Conservation (phyloP, 169 alveolate species). For the Eimeria necatrix region DNA sequence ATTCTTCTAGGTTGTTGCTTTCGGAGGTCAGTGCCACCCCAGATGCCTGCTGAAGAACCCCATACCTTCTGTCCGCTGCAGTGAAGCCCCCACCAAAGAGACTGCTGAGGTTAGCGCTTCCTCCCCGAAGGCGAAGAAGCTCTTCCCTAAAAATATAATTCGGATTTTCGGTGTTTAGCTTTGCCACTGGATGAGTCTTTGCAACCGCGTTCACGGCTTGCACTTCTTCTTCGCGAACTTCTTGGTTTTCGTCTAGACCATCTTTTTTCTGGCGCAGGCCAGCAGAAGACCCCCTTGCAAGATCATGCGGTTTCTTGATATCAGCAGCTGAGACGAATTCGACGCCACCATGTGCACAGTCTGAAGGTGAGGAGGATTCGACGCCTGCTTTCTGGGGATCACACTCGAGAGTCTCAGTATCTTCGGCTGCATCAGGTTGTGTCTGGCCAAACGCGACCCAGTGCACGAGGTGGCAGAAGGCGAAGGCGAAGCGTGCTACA, state of each 20-base stretch:
- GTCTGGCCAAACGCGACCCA: slow-evolving; percentile 73
- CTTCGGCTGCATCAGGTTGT: slow-evolving; percentile 4
- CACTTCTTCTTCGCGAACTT: neutral
- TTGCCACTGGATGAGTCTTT: neutral
- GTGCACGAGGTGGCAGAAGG: slow-evolving; percentile 65
- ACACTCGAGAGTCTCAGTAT: neutral
- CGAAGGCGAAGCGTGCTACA: slow-evolving; percentile 24
- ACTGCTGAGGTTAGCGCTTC: neutral
- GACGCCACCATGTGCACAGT: neutral
- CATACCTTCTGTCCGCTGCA: neutral
- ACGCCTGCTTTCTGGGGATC: neutral
- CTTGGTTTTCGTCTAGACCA: neutral
- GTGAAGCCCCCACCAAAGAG: neutral
- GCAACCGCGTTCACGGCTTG: neutral
- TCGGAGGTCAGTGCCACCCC: neutral
- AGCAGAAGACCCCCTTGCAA: neutral
- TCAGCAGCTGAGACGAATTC: neutral
- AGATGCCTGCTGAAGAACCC: neutral
- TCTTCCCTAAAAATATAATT: slow-evolving; percentile 5
- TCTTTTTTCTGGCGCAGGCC: neutral
- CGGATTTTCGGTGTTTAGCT: neutral
- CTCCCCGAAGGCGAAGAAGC: neutral
- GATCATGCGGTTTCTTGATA: neutral
- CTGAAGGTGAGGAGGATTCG: neutral
- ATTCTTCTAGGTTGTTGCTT: neutral